These are phyloP conservation scores for Diaporthe helianthi DNA, from an alignment of 2,329 filamentous ascomycete genomes.

Conservation along the genomic window DNA sequence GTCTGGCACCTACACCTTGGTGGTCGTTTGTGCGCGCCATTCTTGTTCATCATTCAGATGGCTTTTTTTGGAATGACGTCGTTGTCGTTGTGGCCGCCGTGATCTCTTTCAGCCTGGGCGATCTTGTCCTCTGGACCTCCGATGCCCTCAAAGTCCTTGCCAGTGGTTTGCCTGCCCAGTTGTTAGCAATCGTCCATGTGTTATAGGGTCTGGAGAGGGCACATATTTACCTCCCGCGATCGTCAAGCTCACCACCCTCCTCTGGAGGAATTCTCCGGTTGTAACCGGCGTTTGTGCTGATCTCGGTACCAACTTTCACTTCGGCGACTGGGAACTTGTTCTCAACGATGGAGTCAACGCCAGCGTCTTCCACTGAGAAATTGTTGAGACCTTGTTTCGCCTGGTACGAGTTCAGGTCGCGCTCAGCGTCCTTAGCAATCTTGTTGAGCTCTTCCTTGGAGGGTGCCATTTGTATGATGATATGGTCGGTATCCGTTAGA, in stretches of 20 bases:
- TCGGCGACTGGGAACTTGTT: constrained; percentile 52
- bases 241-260: constrained; percentile 54
- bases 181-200: constrained; percentile 31
- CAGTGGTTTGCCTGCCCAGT: constrained; percentile 49
- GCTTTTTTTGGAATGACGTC: constrained; percentile 44
- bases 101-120: constrained; percentile 39
- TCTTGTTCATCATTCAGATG: constrained; percentile 37
- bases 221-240: constrained; percentile 53
- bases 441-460: constrained; percentile 48
- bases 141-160: constrained; percentile 51
- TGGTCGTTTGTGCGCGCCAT: constrained; percentile 25
- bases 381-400: constrained; percentile 54
- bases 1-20: constrained; percentile 45
- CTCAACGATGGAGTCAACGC: constrained; percentile 51
- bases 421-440: constrained; percentile 54
- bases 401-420: constrained; percentile 56
- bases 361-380: constrained; percentile 49
- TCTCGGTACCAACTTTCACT: constrained; percentile 49
- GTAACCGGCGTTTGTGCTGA: constrained; percentile 54
- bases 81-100: constrained; percentile 48
- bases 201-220: not conserved
- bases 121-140: constrained; percentile 53
- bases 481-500: not conserved
- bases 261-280: constrained; percentile 54
- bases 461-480: constrained; percentile 30